A percentile compares a stretch with the other conserved stretches of the same genome.
These are phyloP conservation scores for Blastobotrys proliferans DNA, from an alignment of 1,139 yeast species.

Conservation along the genomic window DNA sequence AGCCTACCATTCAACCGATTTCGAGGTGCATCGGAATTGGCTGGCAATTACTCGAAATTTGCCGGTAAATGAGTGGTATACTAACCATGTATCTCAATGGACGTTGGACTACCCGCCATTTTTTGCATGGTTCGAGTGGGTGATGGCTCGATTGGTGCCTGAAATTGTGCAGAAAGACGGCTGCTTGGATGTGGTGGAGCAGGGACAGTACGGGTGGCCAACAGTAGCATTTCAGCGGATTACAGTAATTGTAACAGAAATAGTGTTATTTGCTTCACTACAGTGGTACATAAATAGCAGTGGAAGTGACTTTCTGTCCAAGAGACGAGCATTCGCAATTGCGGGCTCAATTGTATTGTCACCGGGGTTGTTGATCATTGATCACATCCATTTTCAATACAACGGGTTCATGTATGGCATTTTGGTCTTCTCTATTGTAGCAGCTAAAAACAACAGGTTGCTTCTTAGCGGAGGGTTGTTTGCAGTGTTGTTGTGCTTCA, in stretches of 20 bases:
- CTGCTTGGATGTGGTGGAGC: constrained; percentile 63
- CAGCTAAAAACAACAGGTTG: constrained; percentile 57
- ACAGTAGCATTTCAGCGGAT: constrained; percentile 77
- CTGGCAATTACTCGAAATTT: constrained; percentile 80
- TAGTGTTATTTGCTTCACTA: constrained; percentile 62
- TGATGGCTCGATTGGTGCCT: constrained; percentile 70
- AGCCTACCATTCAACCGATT: constrained; percentile 76
- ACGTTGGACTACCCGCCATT: constrained; percentile 97
- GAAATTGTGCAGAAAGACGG: constrained; percentile 60
- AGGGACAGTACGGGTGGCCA: constrained; percentile 68
- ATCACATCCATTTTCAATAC: constrained; percentile 92
- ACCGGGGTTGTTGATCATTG: constrained; percentile 84
- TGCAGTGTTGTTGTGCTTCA: constrained; percentile 78
- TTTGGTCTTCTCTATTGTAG: constrained; percentile 65
- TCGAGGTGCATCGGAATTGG: constrained; percentile 98
- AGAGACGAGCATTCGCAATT: constrained; percentile 57
- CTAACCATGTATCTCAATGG: constrained; percentile 85
- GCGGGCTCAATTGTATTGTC: constrained; percentile 81
- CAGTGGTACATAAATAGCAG: constrained; percentile 66
- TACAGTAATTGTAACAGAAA: constrained; percentile 76
- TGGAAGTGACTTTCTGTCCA: constrained; percentile 25
- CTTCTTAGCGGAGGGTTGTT: constrained; percentile 70
- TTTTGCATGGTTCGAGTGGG: constrained; percentile 92
- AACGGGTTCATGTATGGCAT: constrained; percentile 92
- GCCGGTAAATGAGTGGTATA: constrained; percentile 79